phyloP scores from a whole-genome alignment of 805 yeast genomes.

The Kluyveromyces siamensis region DNA sequence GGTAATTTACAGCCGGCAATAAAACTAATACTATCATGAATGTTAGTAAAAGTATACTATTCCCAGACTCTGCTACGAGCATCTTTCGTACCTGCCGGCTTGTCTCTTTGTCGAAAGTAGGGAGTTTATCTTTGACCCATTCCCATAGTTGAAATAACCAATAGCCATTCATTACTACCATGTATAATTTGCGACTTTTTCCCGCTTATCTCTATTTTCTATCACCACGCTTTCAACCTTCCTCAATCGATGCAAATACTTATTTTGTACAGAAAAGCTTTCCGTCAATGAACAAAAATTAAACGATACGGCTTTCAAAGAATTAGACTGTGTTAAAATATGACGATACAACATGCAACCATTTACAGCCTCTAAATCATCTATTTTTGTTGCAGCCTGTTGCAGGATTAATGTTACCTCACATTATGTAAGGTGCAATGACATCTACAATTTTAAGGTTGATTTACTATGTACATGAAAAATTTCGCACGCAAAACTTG shows the following conservation, averaged over 20 bases:
- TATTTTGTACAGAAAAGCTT: no score
- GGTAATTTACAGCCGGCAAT: constrained; percentile 32
- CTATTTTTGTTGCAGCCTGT: neutral
- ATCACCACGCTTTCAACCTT: no score
- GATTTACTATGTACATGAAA: neutral
- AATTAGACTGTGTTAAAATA: no score
- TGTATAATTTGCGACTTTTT: neutral
- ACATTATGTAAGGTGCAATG: neutral
- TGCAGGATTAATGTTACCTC: neutral
- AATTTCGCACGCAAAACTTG: neutral
- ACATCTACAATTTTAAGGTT: neutral
- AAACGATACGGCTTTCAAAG: no score
- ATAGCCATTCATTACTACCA: neutral
- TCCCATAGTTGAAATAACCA: constrained; percentile 1
- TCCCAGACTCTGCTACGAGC: constrained; percentile 5
- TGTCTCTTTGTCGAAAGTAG: constrained; percentile 11
- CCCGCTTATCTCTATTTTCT: neutral
- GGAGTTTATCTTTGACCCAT: constrained; percentile 8
- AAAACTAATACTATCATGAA: constrained; percentile 26
- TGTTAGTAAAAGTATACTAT: constrained; percentile 15
- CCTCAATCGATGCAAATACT: no score
- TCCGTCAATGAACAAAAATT: no score
- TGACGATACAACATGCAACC: neutral
- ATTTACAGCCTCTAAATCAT: neutral
- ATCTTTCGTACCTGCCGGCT: constrained; percentile 8